A percentile compares a stretch with the other conserved stretches of the same genome.
phyloP scores from a whole-genome alignment of 345 rosid genomes.

The Noccaea caerulescens region DNA sequence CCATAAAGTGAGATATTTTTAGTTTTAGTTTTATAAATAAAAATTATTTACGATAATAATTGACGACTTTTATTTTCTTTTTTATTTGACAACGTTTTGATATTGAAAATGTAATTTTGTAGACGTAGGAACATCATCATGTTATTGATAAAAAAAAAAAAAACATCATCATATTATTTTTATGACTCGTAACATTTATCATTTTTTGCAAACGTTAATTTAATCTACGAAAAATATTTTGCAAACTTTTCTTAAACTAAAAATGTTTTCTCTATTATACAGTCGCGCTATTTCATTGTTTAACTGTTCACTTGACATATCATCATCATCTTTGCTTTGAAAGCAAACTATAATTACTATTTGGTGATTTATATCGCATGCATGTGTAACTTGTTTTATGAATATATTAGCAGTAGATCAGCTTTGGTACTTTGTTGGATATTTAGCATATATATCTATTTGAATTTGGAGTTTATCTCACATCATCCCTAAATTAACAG shows the following conservation, averaged over 20 bases:
- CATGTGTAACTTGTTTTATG: background rate
- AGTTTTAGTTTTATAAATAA: background rate
- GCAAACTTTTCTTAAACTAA: background rate
- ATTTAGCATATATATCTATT: background rate
- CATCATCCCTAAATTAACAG: background rate
- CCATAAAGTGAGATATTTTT: background rate
- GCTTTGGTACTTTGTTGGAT: background rate
- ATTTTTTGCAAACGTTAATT: background rate
- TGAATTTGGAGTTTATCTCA: slow-evolving; percentile 7
- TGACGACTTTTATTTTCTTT: too few species aligned
- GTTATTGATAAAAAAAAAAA: too few species aligned
- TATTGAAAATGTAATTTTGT: background rate
- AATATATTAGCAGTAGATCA: background rate
- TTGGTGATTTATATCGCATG: background rate
- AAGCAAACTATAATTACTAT: background rate
- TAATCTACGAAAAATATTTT: background rate
- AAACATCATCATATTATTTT: too few species aligned
- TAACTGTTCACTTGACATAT: background rate
- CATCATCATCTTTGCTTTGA: background rate
- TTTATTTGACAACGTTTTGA: background rate
- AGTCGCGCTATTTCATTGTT: background rate
- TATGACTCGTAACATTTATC: background rate
- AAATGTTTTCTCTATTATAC: background rate
- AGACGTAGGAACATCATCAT: background rate
- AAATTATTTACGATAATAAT: background rate